Evolutionary conservation across 2,329 filamentous ascomycete species (phyloP), one percentile per base, ranked within the genome.

Genomic region (Alternaria infectoria): DNA sequence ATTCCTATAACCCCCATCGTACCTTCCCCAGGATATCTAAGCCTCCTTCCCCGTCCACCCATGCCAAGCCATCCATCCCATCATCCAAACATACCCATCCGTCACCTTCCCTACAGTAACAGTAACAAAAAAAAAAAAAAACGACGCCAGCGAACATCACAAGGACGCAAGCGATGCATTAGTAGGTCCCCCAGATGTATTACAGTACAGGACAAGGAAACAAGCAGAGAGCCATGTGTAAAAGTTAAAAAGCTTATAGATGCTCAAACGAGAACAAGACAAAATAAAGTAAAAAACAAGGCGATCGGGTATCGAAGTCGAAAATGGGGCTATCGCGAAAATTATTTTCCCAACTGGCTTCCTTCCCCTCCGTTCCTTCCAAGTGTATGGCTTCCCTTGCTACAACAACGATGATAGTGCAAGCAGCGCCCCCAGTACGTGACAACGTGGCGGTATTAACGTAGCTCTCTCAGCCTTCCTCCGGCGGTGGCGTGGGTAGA

Each of bases 401-500:
- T 21, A 52, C 30, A 52, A 40, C 19, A 36, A 7, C 32, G 32
- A 40, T 13, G 12, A 5, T 30, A 40, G 11, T 40, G 28, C 19
- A 52, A 40, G 36, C 36, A 19, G 21, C 21, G 12, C 23, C n/a
- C 47, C 11, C 15, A 13, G 26, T 19, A 26, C n/a, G 7, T 54
- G 36, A 52, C 28, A 52, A 23, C 19, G 12, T 52, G 10, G 21
- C 23, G 19, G 6, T 52, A 21, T 52, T 23, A 44, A 54, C 52
- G 25, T 40, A 21, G 21, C 15, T 43, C 23, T 8, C 52, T 26
- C n/a, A 56, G 21, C 44, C 55, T 36, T 50, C 45, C 52, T 78
- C 75, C 0, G 74, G 74, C 52, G 75, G 75, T 61, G 75, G 75
- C 44, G 75, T 76, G 15, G 72, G 74, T 50, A 78, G 59, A 19